Evolutionary conservation across 208 protist genomes (phyloP).

Genomic region (Porcisia deanei): DNA sequence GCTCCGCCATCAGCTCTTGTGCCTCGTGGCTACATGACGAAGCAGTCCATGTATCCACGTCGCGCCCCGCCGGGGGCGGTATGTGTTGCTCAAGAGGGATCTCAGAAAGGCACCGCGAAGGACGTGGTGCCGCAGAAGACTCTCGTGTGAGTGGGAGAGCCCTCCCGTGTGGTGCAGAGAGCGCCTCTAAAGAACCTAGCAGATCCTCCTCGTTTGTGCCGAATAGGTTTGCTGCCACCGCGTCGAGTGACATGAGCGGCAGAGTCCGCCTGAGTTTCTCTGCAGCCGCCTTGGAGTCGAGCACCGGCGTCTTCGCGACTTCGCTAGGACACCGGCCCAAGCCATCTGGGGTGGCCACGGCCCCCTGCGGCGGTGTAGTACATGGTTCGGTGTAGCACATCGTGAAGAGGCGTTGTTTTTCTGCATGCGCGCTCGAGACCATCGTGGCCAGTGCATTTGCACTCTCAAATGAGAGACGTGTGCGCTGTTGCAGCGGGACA

Average conservation of each 20-base stretch:
- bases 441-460: slow-evolving; percentile 4
- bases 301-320: not conserved
- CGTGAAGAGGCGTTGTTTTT: not conserved
- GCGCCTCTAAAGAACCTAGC: slow-evolving; percentile 4
- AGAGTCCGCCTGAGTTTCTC: not conserved
- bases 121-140: not conserved
- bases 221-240: slow-evolving; percentile 25
- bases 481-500: slow-evolving; percentile 23
- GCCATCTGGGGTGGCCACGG: not conserved
- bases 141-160: not conserved
- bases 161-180: slow-evolving; percentile 11
- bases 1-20: slow-evolving; percentile 5
- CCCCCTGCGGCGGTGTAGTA: not conserved
- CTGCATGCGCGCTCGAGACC: not conserved
- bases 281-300: not conserved
- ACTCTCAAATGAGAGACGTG: not conserved
- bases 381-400: slow-evolving; percentile 5
- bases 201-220: not conserved
- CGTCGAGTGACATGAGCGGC: slow-evolving; percentile 14
- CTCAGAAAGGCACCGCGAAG: not conserved
- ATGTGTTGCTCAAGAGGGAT: not conserved
- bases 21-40: not conserved
- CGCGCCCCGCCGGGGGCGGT: not conserved
- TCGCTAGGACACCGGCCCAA: not conserved
- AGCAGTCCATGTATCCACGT: not conserved